Conservation (phyloP, 2,329 filamentous ascomycete species). For the Trichothecium sympodiale region DNA sequence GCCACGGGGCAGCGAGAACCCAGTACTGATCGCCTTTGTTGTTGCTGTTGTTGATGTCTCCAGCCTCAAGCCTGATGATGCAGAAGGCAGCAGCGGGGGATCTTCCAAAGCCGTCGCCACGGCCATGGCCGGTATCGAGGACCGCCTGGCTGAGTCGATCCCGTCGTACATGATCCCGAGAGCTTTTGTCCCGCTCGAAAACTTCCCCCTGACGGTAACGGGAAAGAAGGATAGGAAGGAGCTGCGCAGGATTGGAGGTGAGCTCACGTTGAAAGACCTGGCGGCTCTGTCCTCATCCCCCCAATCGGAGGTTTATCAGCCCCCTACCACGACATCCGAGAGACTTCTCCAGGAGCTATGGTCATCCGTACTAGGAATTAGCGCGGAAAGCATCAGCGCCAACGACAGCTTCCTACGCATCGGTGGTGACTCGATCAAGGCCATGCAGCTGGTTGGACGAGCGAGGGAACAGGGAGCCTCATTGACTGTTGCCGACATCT, state of each 20-base stretch:
- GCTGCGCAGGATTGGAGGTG: too few relatives aligned
- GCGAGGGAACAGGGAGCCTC: conserved; percentile 25
- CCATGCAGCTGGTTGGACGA: conserved; percentile 35
- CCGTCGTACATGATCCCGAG: conserved; percentile 32
- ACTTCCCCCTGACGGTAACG: not conserved
- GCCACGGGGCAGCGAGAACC: conserved; percentile 3
- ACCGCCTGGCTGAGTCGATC: too few relatives aligned
- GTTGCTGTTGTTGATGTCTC: too few relatives aligned
- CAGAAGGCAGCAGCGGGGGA: too few relatives aligned
- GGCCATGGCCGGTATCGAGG: too few relatives aligned
- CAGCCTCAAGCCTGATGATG: too few relatives aligned
- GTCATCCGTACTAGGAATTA: conserved; percentile 5
- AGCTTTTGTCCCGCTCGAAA: conserved; percentile 22
- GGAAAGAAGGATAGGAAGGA: not conserved
- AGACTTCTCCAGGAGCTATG: conserved; percentile 21
- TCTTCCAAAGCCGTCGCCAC: too few relatives aligned
- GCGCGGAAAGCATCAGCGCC: conserved; percentile 1
- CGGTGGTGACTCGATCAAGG: conserved; percentile 37
- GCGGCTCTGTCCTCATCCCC: too few relatives aligned
- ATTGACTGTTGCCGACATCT: conserved; percentile 32
- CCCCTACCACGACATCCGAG: conserved; percentile 11
- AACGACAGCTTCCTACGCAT: conserved; percentile 28
- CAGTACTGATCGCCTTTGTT: too few relatives aligned
- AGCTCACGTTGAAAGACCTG: too few relatives aligned
- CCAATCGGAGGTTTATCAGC: too few relatives aligned